Conservation (phyloP, 2,329 filamentous ascomycete species). For the Bipolaris cookei region DNA sequence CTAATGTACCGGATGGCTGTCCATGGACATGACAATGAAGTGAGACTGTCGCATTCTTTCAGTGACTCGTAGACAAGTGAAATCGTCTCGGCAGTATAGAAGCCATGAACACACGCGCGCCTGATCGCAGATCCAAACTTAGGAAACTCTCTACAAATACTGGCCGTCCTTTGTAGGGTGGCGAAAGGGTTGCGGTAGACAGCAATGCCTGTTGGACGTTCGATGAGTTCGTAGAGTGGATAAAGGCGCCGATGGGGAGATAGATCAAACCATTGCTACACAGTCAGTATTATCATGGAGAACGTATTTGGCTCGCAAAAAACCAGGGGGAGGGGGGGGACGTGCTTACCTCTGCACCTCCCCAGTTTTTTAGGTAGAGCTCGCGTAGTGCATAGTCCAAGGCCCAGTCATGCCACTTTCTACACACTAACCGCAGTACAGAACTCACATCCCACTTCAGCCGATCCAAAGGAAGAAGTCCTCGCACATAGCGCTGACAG, state of each 20-base stretch:
- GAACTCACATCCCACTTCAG: slow-evolving; percentile 60
- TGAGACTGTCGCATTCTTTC: slow-evolving; percentile 55
- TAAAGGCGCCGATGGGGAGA: slow-evolving; percentile 54
- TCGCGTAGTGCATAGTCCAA: slow-evolving; percentile 58
- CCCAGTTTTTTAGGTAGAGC: slow-evolving; percentile 60
- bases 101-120: slow-evolving; percentile 63
- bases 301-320: too few relatives aligned
- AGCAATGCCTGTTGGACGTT: slow-evolving; percentile 54
- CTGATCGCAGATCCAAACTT: slow-evolving; percentile 57
- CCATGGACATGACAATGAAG: slow-evolving; percentile 60
- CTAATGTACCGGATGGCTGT: slow-evolving; percentile 58
- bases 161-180: slow-evolving; percentile 56
- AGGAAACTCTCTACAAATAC: slow-evolving; percentile 55
- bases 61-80: slow-evolving; percentile 58
- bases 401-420: slow-evolving; percentile 61
- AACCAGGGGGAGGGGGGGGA: neutral
- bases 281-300: slow-evolving; percentile 24
- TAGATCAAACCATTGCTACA: slow-evolving; percentile 59
- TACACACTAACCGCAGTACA: slow-evolving; percentile 58
- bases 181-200: slow-evolving; percentile 61
- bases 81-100: slow-evolving; percentile 59
- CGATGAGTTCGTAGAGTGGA: slow-evolving; percentile 57
- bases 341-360: slow-evolving; percentile 51
- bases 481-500: slow-evolving; percentile 59
- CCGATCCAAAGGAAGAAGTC: slow-evolving; percentile 58